A percentile compares a stretch with the other conserved stretches of the same genome.
Evolutionary conservation across 2,329 filamentous ascomycete species (phyloP).

Genomic region (Emergomyces africanus): DNA sequence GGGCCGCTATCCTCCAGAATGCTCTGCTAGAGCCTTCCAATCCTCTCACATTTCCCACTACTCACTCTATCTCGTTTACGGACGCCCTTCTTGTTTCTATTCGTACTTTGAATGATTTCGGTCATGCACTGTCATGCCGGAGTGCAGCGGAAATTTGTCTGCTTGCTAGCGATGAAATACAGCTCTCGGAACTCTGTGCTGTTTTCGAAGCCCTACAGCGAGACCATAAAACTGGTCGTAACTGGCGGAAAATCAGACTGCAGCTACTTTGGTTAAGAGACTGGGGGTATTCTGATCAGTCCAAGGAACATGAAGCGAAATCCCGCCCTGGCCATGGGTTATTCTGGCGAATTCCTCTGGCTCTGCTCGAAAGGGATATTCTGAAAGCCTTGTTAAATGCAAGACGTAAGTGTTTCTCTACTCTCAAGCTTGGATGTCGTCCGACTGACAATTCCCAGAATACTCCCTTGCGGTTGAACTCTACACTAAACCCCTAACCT

Average conservation of each 20-base stretch:
- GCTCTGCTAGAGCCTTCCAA: constrained; percentile 28
- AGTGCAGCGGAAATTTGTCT: constrained; percentile 38
- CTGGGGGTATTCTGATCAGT: constrained; percentile 34
- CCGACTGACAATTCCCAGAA: constrained; percentile 18
- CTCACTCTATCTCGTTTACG: constrained; percentile 28
- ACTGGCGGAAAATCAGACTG: constrained; percentile 37
- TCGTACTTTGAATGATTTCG: constrained; percentile 27
- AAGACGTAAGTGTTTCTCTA: constrained; percentile 22
- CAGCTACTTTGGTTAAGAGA: constrained; percentile 48
- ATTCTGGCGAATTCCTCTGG: constrained; percentile 37
- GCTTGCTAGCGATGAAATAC: constrained; percentile 39
- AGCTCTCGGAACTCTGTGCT: constrained; percentile 40
- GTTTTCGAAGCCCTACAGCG: constrained; percentile 38
- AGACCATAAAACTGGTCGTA: constrained; percentile 32
- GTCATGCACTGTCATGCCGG: constrained; percentile 24
- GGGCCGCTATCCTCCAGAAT: constrained; percentile 30
- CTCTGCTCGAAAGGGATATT: constrained; percentile 44
- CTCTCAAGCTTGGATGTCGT: not conserved
- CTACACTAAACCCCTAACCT: constrained; percentile 18
- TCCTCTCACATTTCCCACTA: constrained; percentile 28
- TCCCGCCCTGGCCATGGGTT: constrained; percentile 28
- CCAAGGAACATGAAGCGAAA: constrained; percentile 12
- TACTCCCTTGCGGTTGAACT: constrained; percentile 30
- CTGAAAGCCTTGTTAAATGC: constrained; percentile 42
- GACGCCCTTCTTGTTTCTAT: constrained; percentile 30